Evolutionary conservation across 768 basidiomycete species (phyloP).

Genomic region (Kwoniella sp.): DNA sequence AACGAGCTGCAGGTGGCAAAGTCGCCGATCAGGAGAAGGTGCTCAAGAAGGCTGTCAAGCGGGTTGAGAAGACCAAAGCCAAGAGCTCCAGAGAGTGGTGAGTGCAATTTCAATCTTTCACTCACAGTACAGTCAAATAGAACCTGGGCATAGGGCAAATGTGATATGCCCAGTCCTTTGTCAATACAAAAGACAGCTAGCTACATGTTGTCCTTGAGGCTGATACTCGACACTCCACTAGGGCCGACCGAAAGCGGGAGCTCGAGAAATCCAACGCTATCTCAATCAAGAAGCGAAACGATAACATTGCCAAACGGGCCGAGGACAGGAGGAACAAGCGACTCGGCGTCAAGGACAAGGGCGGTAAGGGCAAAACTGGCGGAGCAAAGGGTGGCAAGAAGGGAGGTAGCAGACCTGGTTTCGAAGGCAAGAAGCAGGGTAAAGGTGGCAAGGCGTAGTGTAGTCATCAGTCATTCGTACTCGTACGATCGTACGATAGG

Average conservation of each 20-base stretch:
- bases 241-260: constrained; percentile 85
- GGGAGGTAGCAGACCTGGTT: constrained; percentile 45
- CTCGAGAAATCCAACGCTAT: constrained; percentile 73
- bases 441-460: constrained; percentile 12
- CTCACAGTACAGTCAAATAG: no score
- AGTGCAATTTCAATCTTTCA: constrained; percentile 54
- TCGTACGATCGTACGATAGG: neutral
- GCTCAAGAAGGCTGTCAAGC: constrained; percentile 89
- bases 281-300: constrained; percentile 83
- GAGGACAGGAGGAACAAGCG: constrained; percentile 70
- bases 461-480: no score
- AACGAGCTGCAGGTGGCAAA: constrained; percentile 85
- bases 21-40: constrained; percentile 80
- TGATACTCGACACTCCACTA: no score
- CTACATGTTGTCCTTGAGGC: no score
- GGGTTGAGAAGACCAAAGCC: constrained; percentile 83
- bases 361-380: neutral
- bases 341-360: constrained; percentile 58
- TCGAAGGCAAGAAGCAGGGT: constrained; percentile 42
- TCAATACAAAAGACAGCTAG: no score
- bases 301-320: constrained; percentile 84
- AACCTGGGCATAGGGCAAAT: no score
- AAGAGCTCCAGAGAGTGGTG: constrained; percentile 87
- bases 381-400: constrained; percentile 27
- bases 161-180: no score